phyloP scores from a whole-genome alignment of 352 stramenopile genomes.

The Globisporangium mamillatum region DNA sequence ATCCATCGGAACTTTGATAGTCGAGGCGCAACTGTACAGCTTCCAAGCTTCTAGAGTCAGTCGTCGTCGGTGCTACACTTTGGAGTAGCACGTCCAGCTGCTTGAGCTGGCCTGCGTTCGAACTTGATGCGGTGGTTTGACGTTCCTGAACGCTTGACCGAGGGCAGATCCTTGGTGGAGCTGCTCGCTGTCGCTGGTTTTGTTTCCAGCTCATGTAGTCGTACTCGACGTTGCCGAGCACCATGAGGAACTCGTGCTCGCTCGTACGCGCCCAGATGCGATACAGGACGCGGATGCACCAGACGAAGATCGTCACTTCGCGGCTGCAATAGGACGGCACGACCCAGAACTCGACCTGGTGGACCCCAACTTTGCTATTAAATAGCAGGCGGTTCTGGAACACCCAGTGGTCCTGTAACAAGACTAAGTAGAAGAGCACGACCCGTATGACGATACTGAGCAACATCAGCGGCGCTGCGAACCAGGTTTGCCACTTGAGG shows the following conservation, averaged over 20 bases:
- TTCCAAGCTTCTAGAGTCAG: not conserved
- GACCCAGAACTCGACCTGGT: not conserved
- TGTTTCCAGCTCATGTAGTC: constrained; percentile 6
- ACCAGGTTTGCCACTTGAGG: constrained; percentile 4
- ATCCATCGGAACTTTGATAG: no score
- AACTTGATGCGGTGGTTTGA: not conserved
- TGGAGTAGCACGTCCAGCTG: not conserved
- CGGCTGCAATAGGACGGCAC: constrained; percentile 11
- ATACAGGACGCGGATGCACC: constrained; percentile 8
- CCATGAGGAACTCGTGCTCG: constrained; percentile 8
- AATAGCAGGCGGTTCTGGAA: constrained; percentile 22
- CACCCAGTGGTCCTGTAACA: constrained; percentile 9
- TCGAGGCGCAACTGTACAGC: no score
- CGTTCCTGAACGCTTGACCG: not conserved
- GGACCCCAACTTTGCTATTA: not conserved
- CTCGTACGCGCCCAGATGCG: constrained; percentile 6
- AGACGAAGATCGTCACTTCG: constrained; percentile 4
- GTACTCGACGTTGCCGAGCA: constrained; percentile 14
- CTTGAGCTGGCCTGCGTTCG: not conserved
- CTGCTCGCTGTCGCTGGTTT: not conserved
- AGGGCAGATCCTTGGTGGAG: not conserved
- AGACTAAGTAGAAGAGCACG: constrained; percentile 1
- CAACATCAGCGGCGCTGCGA: constrained; percentile 1
- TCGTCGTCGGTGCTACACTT: not conserved
- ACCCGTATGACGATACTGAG: constrained; percentile 10